These are phyloP conservation scores for Kluyveromyces lactis DNA, from an alignment of 805 yeast genomes.

Conservation along the genomic window DNA sequence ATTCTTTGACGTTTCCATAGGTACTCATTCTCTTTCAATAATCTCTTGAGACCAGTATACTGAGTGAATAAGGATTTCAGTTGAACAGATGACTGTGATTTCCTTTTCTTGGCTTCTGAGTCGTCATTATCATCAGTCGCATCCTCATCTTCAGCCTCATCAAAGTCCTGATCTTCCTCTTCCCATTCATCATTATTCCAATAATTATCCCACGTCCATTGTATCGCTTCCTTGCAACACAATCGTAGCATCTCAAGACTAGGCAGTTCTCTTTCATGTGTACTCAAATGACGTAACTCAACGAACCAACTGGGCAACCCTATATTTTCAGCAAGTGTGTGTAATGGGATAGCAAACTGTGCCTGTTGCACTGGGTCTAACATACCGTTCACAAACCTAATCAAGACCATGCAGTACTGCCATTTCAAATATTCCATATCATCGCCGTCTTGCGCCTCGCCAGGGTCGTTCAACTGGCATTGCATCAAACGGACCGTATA, in stretches of 20 bases:
- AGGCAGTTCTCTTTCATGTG: slow-evolving; percentile 77
- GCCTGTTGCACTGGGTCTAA: slow-evolving; percentile 82
- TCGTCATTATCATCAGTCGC: slow-evolving; percentile 7
- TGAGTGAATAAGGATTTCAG: not conserved
- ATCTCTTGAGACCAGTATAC: not conserved
- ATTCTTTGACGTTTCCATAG: slow-evolving; percentile 2
- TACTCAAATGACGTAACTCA: slow-evolving; percentile 81
- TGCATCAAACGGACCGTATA: slow-evolving; percentile 52
- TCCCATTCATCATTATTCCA: slow-evolving; percentile 43
- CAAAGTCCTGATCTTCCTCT: slow-evolving; percentile 12
- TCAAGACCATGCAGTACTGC: slow-evolving; percentile 64
- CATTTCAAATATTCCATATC: slow-evolving; percentile 31
- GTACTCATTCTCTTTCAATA: slow-evolving; percentile 1
- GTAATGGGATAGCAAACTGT: slow-evolving; percentile 69
- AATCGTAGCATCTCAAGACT: slow-evolving; percentile 56
- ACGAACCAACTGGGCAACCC: slow-evolving; percentile 76
- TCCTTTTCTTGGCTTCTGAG: not conserved
- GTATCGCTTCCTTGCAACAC: slow-evolving; percentile 52
- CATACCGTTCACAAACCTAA: slow-evolving; percentile 84
- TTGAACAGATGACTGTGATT: not conserved
- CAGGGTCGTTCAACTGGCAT: slow-evolving; percentile 32
- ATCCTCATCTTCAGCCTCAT: slow-evolving; percentile 7
- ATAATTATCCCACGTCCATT: slow-evolving; percentile 67
- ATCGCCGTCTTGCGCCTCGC: slow-evolving; percentile 27
- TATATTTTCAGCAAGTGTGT: slow-evolving; percentile 58